phyloP scores from a whole-genome alignment of 768 basidiomycete species.

The Serendipita sp. region DNA sequence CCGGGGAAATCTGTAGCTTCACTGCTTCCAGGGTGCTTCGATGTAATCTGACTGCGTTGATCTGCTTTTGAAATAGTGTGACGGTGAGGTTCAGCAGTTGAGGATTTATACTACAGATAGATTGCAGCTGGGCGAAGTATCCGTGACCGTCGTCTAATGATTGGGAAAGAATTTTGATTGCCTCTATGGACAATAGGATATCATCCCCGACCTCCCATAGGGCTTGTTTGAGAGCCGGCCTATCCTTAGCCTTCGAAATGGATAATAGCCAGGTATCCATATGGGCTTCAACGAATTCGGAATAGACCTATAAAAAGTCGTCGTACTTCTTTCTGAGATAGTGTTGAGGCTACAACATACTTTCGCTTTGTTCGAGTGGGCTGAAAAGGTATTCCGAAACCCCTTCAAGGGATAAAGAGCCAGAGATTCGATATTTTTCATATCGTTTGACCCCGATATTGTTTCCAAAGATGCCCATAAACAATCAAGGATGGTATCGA shows the following conservation, averaged over 20 bases:
- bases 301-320: background rate
- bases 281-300: background rate
- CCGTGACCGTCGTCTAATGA: background rate
- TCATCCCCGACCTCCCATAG: background rate
- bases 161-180: background rate
- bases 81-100: background rate
- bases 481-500: slow-evolving; percentile 1
- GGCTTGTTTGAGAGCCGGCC: background rate
- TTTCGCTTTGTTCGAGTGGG: background rate
- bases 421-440: background rate
- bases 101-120: background rate
- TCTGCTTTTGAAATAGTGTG: background rate
- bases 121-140: background rate
- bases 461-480: background rate
- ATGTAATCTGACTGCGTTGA: background rate
- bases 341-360: background rate
- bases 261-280: background rate
- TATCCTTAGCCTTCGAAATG: background rate
- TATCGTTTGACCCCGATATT: background rate
- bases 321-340: no score
- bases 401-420: background rate
- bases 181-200: background rate
- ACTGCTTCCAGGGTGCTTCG: background rate
- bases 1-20: background rate
- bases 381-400: background rate